Evolutionary conservation across 306 rosid genomes (phyloP).

Genomic region (Citrullus colocynthis): DNA sequence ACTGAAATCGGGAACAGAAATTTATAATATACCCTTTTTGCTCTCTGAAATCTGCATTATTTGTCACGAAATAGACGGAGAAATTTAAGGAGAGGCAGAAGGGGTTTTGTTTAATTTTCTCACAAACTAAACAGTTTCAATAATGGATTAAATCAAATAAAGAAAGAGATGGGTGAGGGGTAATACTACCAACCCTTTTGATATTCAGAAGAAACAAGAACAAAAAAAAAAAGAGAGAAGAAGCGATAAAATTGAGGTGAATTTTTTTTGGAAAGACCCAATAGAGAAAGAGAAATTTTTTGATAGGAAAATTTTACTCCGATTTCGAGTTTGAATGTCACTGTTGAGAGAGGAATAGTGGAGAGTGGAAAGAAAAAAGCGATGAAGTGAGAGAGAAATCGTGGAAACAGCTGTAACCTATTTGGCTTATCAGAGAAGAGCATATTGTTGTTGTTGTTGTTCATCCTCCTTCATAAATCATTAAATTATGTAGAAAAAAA

Average conservation of each 20-base stretch:
- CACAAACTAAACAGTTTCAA: background rate
- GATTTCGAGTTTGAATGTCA: background rate
- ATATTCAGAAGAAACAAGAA: background rate
- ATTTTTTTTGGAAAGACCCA: background rate
- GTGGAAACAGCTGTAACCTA: conserved; percentile 9
- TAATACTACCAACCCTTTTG: background rate
- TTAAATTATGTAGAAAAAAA: background rate
- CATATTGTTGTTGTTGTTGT: background rate
- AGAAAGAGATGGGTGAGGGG: background rate
- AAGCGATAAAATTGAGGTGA: background rate
- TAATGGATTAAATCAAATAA: background rate
- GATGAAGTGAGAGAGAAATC: background rate
- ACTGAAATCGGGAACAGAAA: background rate
- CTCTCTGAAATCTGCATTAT: background rate
- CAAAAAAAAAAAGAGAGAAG: background rate
- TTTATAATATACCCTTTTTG: background rate
- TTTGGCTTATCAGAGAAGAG: background rate
- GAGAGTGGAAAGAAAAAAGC: background rate
- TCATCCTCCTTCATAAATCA: background rate
- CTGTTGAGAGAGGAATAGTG: background rate
- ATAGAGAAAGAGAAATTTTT: background rate
- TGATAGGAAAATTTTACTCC: background rate
- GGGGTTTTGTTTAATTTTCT: background rate
- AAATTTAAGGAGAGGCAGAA: background rate
- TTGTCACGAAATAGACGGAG: conserved; percentile 15